Conservation (phyloP, 164 flowering plant genomes). For the Hamamelis virginiana region DNA sequence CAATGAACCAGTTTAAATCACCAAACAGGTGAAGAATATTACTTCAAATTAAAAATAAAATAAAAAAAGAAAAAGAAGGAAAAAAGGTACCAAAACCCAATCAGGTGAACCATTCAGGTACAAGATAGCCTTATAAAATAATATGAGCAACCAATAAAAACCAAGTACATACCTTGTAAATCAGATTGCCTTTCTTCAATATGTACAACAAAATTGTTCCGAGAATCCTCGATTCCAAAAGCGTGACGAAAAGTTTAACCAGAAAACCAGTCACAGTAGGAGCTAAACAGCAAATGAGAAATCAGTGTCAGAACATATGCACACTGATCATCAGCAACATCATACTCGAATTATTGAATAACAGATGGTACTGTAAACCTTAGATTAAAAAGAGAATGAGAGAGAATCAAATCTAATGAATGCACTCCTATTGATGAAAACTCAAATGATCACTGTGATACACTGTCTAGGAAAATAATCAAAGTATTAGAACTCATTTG, state of each 20-base stretch:
- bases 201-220: slow-evolving; percentile 54
- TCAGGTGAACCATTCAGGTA: too few relatives aligned
- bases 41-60: too few relatives aligned
- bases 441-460: too few relatives aligned
- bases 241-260: slow-evolving; percentile 66
- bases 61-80: neutral
- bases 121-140: too few relatives aligned
- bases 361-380: neutral
- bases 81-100: neutral
- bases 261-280: slow-evolving; percentile 84
- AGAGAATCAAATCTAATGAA: too few relatives aligned
- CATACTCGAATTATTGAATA: neutral
- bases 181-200: slow-evolving; percentile 60
- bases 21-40: neutral
- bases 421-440: too few relatives aligned
- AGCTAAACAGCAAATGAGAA: slow-evolving; percentile 37
- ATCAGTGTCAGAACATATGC: slow-evolving; percentile 1
- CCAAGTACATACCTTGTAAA: slow-evolving; percentile 63
- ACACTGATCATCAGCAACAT: neutral
- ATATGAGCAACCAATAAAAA: too few relatives aligned
- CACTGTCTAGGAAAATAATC: too few relatives aligned
- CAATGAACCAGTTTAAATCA: neutral
- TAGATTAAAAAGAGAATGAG: too few relatives aligned
- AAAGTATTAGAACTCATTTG: too few relatives aligned
- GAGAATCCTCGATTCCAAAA: slow-evolving; percentile 62